Base-by-base conservation (phyloP, 108 stramenopile species). In the Conticribra guillardii region DNA sequence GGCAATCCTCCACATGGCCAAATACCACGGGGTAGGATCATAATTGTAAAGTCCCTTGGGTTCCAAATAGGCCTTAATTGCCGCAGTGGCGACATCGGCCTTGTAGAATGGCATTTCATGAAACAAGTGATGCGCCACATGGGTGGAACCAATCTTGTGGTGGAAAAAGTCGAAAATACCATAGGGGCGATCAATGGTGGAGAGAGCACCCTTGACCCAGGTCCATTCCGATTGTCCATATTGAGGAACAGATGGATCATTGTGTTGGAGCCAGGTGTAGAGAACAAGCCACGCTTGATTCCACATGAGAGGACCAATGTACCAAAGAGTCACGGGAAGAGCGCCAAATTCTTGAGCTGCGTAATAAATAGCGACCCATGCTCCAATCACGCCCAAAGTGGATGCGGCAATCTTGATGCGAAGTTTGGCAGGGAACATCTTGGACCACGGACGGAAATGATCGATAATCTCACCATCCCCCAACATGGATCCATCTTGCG, bases 231-330 rank as follows among this genome's bases (percentile, higher is more conserved):
- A 92, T 29, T 87, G 92, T 5, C 97, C 92, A 74, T 97, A 98
- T 53, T 99, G 99, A 14, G 98, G 99, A 68, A 99, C 90, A 81
- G 89, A 95, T 3, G 97, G 95, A 65, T 98, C 97, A 19, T 94
- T 97, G 89, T 99, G 99, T 84, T 99, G 99, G 69, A 99, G 87
- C 96, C 95, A 99, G 9, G 99, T 99, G 93, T 98, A 98, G 27
- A 97, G 82, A n/a, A 99, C 97, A 68, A 99, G 88, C 93, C 97
- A 96, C 30, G 85, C 87, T 64, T 99, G 98, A 68, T 85, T 88
- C 68, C 96, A 81, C 68, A 96, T 77, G 87, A 98, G 98, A 7
- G 99, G 90, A 27, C 92, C 83, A 64, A 90, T 78, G 88, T 99
- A 99, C 95, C 94, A 98, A 28, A 89, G 69, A 21, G 60, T 64